Evolutionary conservation across 106 monocot species (phyloP).

Genomic region (Dendrobium chrysotoxum): DNA sequence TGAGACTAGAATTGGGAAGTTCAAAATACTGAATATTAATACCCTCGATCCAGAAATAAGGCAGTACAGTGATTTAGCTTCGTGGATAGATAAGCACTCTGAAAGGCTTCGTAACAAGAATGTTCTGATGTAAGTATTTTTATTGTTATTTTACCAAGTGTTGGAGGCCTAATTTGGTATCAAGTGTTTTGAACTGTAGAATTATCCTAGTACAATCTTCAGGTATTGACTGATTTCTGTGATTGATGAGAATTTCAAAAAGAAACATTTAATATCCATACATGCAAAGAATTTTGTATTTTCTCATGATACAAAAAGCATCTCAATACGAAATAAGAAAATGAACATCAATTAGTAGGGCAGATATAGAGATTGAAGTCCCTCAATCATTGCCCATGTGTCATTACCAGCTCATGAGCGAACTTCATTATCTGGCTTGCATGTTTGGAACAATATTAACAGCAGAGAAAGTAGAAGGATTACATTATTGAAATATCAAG

Average conservation of each 20-base stretch:
- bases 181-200: neutral
- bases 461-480: neutral
- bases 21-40: slow-evolving; percentile 52
- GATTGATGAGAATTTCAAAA: no score
- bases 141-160: slow-evolving; percentile 3
- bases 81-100: slow-evolving; percentile 84
- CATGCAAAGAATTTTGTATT: neutral
- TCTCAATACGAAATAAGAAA: neutral
- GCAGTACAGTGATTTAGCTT: slow-evolving; percentile 89
- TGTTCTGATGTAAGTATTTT: slow-evolving; percentile 71
- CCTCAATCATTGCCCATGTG: neutral
- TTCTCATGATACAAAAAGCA: neutral
- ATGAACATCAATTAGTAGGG: neutral
- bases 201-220: neutral
- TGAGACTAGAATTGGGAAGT: slow-evolving; percentile 94
- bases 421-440: neutral
- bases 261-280: no score
- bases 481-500: neutral
- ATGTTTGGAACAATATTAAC: neutral
- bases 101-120: slow-evolving; percentile 55
- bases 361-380: neutral
- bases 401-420: neutral
- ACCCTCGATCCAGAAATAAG: slow-evolving; percentile 91
- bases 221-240: neutral
- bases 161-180: neutral